These are phyloP conservation scores for Ogataea methylovora DNA, from an alignment of 805 yeast genomes.

Conservation along the genomic window DNA sequence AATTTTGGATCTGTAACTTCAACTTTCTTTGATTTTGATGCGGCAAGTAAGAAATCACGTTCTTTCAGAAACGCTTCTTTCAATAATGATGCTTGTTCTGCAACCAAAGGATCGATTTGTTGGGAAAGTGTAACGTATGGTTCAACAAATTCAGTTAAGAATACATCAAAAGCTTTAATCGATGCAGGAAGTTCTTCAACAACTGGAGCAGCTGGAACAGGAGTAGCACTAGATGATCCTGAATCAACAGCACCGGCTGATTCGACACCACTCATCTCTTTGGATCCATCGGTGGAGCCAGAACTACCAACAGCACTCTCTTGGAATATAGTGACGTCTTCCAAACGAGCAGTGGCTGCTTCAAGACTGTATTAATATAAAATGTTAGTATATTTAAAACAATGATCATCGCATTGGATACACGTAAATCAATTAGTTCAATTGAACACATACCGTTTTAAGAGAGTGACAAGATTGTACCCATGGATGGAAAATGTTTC, in stretches of 20 bases:
- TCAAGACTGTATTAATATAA: conserved; percentile 48
- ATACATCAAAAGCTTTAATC: conserved; percentile 44
- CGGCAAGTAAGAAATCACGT: conserved; percentile 50
- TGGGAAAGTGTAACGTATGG: conserved; percentile 54
- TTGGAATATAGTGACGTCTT: conserved; percentile 78
- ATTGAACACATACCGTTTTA: conserved; percentile 43
- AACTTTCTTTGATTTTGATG: conserved; percentile 58
- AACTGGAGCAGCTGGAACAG: conserved; percentile 12
- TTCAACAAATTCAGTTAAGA: conserved; percentile 42
- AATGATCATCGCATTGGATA: too few relatives aligned
- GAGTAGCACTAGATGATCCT: conserved; percentile 11
- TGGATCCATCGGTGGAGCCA: conserved; percentile 5
- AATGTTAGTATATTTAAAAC: conserved; percentile 1
- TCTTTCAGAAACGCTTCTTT: conserved; percentile 53
- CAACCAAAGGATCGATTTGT: conserved; percentile 49
- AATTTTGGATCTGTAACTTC: conserved; percentile 46
- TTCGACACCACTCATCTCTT: conserved; percentile 3
- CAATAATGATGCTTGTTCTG: conserved; percentile 43
- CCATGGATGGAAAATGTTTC: conserved; percentile 60
- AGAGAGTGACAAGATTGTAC: conserved; percentile 76
- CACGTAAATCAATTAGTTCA: too few relatives aligned
- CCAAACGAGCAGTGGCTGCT: conserved; percentile 89
- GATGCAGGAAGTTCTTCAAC: conserved; percentile 31
- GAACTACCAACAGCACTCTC: conserved; percentile 39
- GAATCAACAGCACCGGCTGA: conserved; percentile 8